phyloP scores from a whole-genome alignment of 2,329 filamentous ascomycete species.

The Leptographium flavum region DNA sequence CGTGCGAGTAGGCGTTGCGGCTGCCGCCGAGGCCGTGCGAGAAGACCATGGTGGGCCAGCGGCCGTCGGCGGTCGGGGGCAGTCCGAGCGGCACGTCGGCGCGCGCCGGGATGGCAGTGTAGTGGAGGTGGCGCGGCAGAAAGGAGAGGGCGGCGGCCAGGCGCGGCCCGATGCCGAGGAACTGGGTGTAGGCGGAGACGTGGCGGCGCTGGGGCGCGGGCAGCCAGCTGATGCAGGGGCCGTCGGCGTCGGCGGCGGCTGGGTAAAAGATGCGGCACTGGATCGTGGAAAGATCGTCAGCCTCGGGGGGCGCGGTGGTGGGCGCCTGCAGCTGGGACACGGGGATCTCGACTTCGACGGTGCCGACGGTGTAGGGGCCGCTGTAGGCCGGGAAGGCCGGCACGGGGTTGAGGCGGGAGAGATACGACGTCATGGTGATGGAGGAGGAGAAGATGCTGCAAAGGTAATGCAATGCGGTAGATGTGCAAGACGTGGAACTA shows the following conservation, averaged over 20 bases:
- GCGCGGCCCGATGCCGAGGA: conserved; percentile 50
- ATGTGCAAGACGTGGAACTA: no score
- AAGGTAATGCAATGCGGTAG: background rate
- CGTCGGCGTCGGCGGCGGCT: conserved; percentile 34
- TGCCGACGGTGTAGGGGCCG: conserved; percentile 66
- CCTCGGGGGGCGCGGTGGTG: conserved; percentile 35
- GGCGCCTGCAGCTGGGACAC: conserved; percentile 43
- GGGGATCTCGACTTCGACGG: conserved; percentile 68
- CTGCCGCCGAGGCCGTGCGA: conserved; percentile 74
- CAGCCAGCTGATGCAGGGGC: conserved; percentile 59
- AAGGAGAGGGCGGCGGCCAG: conserved; percentile 48
- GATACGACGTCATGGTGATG: conserved; percentile 24
- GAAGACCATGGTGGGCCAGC: conserved; percentile 75
- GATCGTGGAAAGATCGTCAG: conserved; percentile 51
- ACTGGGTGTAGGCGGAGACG: conserved; percentile 61
- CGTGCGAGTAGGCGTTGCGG: conserved; percentile 73
- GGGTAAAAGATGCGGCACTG: conserved; percentile 78
- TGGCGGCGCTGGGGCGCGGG: conserved; percentile 63
- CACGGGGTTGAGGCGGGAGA: conserved; percentile 49
- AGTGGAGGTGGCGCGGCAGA: conserved; percentile 57
- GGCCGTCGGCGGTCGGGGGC: conserved; percentile 28
- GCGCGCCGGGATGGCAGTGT: conserved; percentile 56
- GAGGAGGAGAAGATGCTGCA: background rate
- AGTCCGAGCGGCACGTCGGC: conserved; percentile 54
- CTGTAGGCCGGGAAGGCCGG: conserved; percentile 63